phyloP scores from a whole-genome alignment of 2,329 filamentous ascomycete species.

The Pseudogymnoascus sp. region DNA sequence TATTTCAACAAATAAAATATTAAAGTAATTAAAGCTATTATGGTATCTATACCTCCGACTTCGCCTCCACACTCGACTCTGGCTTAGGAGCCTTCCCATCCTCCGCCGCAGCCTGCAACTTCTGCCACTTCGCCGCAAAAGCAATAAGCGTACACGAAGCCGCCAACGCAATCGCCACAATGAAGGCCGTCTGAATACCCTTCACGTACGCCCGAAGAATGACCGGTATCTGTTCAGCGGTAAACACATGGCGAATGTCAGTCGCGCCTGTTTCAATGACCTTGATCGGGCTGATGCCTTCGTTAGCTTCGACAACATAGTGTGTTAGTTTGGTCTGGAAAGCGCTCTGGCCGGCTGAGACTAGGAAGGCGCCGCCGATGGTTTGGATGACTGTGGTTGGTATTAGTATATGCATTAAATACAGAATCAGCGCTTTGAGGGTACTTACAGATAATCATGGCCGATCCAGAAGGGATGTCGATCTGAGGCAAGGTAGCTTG shows the following conservation, averaged over 20 bases:
- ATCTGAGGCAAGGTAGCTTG: conserved; percentile 43
- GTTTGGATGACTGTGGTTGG: conserved; percentile 46
- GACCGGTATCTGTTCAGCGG: conserved; percentile 27
- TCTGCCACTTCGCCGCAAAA: not conserved
- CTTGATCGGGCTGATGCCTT: conserved; percentile 24
- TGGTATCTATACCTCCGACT: not conserved
- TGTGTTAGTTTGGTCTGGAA: conserved; percentile 26
- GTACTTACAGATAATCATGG: conserved; percentile 39
- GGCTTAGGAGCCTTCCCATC: not conserved
- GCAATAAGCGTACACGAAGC: not conserved
- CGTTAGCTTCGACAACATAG: conserved; percentile 24
- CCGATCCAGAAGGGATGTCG: conserved; percentile 49
- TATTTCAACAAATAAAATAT: not conserved
- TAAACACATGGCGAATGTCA: conserved; percentile 31
- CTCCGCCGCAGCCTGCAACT: not conserved
- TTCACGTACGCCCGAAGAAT: conserved; percentile 37
- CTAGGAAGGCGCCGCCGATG: conserved; percentile 51
- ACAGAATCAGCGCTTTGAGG: not conserved
- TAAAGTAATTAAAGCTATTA: not conserved
- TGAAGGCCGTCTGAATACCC: conserved; percentile 21
- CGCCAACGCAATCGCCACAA: conserved; percentile 26
- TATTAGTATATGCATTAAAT: not conserved
- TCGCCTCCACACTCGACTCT: not conserved
- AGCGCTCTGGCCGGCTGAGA: conserved; percentile 50
- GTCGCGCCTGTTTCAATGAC: conserved; percentile 40